Evolutionary conservation across 305 asterid genomes (phyloP), one percentile per base, ranked within the genome.

Genomic region (Solanum aculeatissimum): DNA sequence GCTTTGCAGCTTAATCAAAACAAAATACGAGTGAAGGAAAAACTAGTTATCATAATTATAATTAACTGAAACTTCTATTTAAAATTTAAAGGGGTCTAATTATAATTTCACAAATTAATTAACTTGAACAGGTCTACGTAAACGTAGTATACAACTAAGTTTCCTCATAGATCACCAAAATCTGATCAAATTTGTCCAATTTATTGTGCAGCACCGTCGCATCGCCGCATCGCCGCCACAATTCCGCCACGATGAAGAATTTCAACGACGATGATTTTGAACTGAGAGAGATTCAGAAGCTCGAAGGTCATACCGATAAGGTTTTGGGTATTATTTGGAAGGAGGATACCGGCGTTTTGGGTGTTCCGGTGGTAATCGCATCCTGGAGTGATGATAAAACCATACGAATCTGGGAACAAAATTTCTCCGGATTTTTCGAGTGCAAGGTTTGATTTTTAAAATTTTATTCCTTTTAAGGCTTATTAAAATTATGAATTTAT

Each of bases 301-400:
- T 97, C 32, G 93, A 92, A 87, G 98, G 98, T 72, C 99, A 97
- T 90, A 88, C 93, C 70, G 98, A 93, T 87, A 92, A 92, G 93
- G 98, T 95, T 89, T 97, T 98, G 97, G 80, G 90, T 83, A 91
- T 95, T 82, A 89, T 95, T 53, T 97, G 98, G 98, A 95, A 92
- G 83, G 97, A 94, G 79, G 89, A 91, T 74, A 85, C 98, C 86
- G 97, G 96, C 51, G 84, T 57, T 49, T 88, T 86, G 81, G 96
- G 98, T 51, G 88, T 85, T 42, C 95, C 97, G 8, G 91, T 96
- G 19, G 95, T 94, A 3, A 90, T 96, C 32, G 94, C 99, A 70
- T 96, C 98, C 25, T 94, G 97, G 85, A 95, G 98, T 84, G 98
- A 98, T 21, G 98, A 97, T 84, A 94, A 94, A 84, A 92, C 98